A percentile compares a stretch with the other conserved stretches of the same genome.
Conservation (phyloP, 148 eudicot genomes). For the Bassia scoparia region DNA sequence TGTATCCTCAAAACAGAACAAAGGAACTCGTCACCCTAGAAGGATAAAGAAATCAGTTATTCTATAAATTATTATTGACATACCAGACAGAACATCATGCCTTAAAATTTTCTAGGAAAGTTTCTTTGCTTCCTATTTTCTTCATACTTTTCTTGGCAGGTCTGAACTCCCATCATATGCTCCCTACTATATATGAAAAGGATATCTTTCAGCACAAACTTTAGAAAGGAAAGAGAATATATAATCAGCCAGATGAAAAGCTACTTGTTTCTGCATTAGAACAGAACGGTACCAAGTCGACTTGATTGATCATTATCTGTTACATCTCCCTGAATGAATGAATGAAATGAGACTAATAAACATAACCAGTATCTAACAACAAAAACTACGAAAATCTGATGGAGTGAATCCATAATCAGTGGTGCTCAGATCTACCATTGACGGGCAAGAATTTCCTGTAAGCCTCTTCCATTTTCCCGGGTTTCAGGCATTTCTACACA, state of each 20-base stretch:
- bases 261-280: constrained; percentile 47
- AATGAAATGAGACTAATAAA: background rate
- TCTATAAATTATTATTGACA: too few relatives aligned
- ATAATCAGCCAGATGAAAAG: constrained; percentile 11
- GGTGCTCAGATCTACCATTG: constrained; percentile 52
- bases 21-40: constrained; percentile 47
- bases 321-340: constrained; percentile 54
- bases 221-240: background rate
- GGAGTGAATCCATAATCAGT: constrained; percentile 41
- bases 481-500: constrained; percentile 60
- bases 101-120: too few relatives aligned
- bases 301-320: constrained; percentile 38
- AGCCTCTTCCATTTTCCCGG: constrained; percentile 49
- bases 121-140: constrained; percentile 51
- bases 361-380: background rate
- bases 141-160: constrained; percentile 46
- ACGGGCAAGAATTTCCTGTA: constrained; percentile 61
- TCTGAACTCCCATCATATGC: constrained; percentile 40
- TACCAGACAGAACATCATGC: too few relatives aligned
- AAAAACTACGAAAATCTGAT: constrained; percentile 6
- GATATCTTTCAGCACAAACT: constrained; percentile 19
- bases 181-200: constrained; percentile 42
- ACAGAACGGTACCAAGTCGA: constrained; percentile 81
- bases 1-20: constrained; percentile 57
- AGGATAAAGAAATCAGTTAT: constrained; percentile 8